These are phyloP conservation scores for Mycena citricolor DNA, from an alignment of 1,284 basidiomycete species.

Conservation along the genomic window DNA sequence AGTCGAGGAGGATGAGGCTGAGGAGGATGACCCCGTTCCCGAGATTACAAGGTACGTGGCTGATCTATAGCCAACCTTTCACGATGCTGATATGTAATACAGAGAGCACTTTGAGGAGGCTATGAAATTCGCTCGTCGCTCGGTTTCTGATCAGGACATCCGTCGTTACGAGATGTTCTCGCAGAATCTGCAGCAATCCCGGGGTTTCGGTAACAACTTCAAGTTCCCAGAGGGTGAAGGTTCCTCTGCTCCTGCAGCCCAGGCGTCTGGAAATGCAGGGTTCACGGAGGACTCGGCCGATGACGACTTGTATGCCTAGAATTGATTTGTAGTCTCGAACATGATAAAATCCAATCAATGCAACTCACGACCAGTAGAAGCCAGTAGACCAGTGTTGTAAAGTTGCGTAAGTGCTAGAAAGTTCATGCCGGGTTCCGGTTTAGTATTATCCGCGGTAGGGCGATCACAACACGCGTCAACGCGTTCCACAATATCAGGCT, in stretches of 20 bases:
- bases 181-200: constrained; percentile 85
- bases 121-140: constrained; percentile 91
- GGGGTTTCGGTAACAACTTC: constrained; percentile 87
- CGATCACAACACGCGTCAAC: too few species aligned
- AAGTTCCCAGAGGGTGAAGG: constrained; percentile 89
- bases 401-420: too few species aligned
- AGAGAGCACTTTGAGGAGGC: constrained; percentile 97
- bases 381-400: too few species aligned
- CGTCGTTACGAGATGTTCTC: constrained; percentile 92
- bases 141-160: constrained; percentile 93
- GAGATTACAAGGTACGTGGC: constrained; percentile 76
- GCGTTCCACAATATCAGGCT: too few species aligned
- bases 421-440: too few species aligned
- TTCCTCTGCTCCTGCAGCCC: constrained; percentile 44
- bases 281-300: constrained; percentile 82
- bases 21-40: constrained; percentile 93
- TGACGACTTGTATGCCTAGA: constrained; percentile 84
- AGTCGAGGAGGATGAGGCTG: constrained; percentile 69
- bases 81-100: constrained; percentile 14
- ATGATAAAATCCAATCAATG: too few species aligned
- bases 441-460: too few species aligned
- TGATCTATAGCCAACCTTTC: constrained; percentile 30
- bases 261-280: constrained; percentile 68
- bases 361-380: too few species aligned
- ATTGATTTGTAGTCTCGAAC: constrained; percentile 1